phyloP scores from a whole-genome alignment of 2,329 filamentous ascomycete species.

The Delphinella strobiligena region DNA sequence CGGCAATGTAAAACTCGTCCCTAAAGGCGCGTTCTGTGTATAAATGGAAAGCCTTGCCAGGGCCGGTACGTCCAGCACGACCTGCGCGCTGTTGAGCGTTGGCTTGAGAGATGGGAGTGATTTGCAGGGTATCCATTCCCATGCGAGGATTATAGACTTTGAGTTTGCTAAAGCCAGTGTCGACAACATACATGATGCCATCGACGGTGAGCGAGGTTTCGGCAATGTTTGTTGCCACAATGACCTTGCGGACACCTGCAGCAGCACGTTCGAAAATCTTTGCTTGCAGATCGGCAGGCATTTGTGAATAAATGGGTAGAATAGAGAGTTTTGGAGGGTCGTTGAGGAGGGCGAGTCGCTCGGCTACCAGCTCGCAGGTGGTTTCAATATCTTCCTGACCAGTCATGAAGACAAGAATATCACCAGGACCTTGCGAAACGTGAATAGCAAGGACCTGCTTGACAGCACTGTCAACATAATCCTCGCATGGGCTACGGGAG shows the following conservation, averaged over 20 bases:
- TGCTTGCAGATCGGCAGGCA: slow-evolving; percentile 94
- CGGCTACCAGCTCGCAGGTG: slow-evolving; percentile 85
- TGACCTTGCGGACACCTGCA: slow-evolving; percentile 88
- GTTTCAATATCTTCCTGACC: slow-evolving; percentile 97
- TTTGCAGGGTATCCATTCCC: slow-evolving; percentile 98
- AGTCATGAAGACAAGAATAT: slow-evolving; percentile 98
- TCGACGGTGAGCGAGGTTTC: slow-evolving; percentile 97
- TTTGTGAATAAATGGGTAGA: slow-evolving; percentile 96
- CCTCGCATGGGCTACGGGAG: slow-evolving; percentile 86
- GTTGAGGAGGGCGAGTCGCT: slow-evolving; percentile 76
- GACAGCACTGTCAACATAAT: slow-evolving; percentile 94
- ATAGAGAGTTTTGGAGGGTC: slow-evolving; percentile 92
- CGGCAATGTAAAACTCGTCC: slow-evolving; percentile 92
- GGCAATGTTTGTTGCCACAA: slow-evolving; percentile 96
- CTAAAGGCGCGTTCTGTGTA: slow-evolving; percentile 92
- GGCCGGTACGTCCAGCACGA: slow-evolving; percentile 84
- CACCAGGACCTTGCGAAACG: slow-evolving; percentile 82
- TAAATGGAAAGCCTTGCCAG: slow-evolving; percentile 86
- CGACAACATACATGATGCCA: slow-evolving; percentile 98
- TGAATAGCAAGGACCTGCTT: slow-evolving; percentile 94
- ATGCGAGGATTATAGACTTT: slow-evolving; percentile 98
- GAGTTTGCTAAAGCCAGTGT: slow-evolving; percentile 89
- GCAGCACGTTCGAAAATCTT: slow-evolving; percentile 93
- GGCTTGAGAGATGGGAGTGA: slow-evolving; percentile 93
- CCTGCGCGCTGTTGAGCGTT: slow-evolving; percentile 90